phyloP scores from a whole-genome alignment of 305 asterid genomes.

The Caryopteris hybrid region DNA sequence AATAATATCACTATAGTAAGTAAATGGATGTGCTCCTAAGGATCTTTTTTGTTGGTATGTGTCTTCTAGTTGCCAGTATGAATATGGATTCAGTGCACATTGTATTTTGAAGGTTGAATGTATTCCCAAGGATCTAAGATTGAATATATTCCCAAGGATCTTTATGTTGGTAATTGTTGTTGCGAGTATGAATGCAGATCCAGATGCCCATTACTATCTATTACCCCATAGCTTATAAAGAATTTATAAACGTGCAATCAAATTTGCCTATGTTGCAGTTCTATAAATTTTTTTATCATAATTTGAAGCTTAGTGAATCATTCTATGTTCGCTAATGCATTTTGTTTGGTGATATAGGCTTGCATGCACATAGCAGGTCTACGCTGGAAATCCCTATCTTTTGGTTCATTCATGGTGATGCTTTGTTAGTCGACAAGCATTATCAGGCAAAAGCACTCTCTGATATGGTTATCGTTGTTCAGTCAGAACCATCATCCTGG shows the following conservation, averaged over 20 bases:
- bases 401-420: slow-evolving; percentile 91
- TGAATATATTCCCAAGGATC: neutral
- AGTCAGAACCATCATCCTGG: slow-evolving; percentile 94
- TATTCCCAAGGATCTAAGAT: neutral
- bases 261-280: slow-evolving; percentile 3
- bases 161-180: neutral
- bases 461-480: slow-evolving; percentile 97
- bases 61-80: neutral
- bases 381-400: slow-evolving; percentile 92
- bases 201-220: neutral
- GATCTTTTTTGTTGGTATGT: neutral
- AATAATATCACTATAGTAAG: neutral
- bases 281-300: neutral
- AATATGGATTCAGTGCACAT: neutral
- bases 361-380: slow-evolving; percentile 91
- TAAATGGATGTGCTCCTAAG: neutral
- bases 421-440: slow-evolving; percentile 92
- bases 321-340: slow-evolving; percentile 8
- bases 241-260: neutral
- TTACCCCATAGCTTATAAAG: neutral
- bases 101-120: neutral
- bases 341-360: slow-evolving; percentile 52
- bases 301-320: neutral
- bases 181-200: neutral
- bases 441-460: slow-evolving; percentile 95